Evolutionary conservation across 2,329 filamentous ascomycete species (phyloP).

Genomic region (Raffaelea deltoideospora): DNA sequence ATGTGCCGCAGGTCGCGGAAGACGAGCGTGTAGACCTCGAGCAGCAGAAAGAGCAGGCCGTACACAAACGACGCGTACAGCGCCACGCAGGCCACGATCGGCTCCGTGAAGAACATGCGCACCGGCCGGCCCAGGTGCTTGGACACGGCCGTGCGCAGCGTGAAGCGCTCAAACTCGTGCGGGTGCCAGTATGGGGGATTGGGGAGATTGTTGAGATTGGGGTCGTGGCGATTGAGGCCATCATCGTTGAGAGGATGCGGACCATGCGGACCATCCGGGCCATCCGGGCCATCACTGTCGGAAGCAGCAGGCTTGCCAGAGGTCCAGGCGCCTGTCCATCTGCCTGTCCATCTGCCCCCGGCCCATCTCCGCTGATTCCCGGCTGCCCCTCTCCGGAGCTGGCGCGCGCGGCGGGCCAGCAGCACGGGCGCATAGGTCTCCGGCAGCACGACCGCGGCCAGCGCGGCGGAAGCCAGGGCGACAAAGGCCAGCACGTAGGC

Average conservation of each 20-base stretch:
- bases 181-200: conserved; percentile 17
- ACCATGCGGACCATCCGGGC: no score
- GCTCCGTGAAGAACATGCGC: conserved; percentile 56
- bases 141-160: conserved; percentile 41
- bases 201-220: conserved; percentile 24
- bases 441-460: conserved; percentile 14
- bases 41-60: conserved; percentile 39
- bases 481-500: conserved; percentile 14
- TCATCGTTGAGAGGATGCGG: neutral
- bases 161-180: conserved; percentile 45
- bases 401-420: conserved; percentile 34
- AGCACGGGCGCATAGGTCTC: conserved; percentile 27
- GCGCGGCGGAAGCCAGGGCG: conserved; percentile 8
- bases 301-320: no score
- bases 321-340: no score
- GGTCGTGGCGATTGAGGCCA: conserved; percentile 15
- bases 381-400: conserved; percentile 27
- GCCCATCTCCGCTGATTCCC: no score
- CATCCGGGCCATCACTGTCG: no score
- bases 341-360: no score
- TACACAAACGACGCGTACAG: conserved; percentile 39
- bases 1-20: conserved; percentile 33
- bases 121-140: conserved; percentile 56
- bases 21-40: conserved; percentile 38
- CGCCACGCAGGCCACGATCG: conserved; percentile 38